Base-by-base conservation (phyloP, 768 basidiomycete genomes). In the Phylloporus sp. region DNA sequence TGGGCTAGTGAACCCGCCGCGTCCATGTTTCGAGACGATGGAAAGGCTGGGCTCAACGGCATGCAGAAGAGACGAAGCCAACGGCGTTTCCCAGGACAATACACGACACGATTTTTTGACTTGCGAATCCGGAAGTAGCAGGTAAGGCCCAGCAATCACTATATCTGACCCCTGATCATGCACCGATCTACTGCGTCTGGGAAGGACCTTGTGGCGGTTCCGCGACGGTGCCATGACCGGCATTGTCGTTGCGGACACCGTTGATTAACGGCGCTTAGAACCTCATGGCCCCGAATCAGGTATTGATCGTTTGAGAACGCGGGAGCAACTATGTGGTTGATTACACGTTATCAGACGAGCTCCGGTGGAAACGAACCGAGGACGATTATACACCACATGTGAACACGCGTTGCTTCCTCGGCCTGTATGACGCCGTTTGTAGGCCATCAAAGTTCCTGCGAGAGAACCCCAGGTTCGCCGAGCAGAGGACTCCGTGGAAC, bases 91-190 rank as follows among this genome's bases (percentile, higher is more conserved):
- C 65, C 64, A 59, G 48, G 49, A 52, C 22, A 35, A 51, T 26
- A 56, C 56, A 58, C 41, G 39, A 45, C n/a, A n/a, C n/a, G n/a
- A n/a, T n/a, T n/a, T 53, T 54, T 64, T 54, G 61, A 55, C 47
- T n/a, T 64, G 65, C 54, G 59, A 62, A 64, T 59, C 65, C 57
- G 50, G 57, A 62, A 61, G 62, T 49, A 59, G 59, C 59, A 56
- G 38, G 64, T 48, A 59, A 48, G 59, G 56, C 29, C 52, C 59
- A 52, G 55, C 44, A 49, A 57, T 50, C 59, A 42, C 65, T 55
- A 53, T 64, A 64, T 61, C 49, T 24, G 52, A 52, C 52, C 48
- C 60, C 48, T 57, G 55, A 59, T 61, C 61, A 56, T 36, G 51
- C 53, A 49, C 62, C 56, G 57, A 65, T 67, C 65, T 59, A 32